Evolutionary conservation across 495 filamentous ascomycete species (phyloP).

Genomic region (Cryomyces antarcticus): DNA sequence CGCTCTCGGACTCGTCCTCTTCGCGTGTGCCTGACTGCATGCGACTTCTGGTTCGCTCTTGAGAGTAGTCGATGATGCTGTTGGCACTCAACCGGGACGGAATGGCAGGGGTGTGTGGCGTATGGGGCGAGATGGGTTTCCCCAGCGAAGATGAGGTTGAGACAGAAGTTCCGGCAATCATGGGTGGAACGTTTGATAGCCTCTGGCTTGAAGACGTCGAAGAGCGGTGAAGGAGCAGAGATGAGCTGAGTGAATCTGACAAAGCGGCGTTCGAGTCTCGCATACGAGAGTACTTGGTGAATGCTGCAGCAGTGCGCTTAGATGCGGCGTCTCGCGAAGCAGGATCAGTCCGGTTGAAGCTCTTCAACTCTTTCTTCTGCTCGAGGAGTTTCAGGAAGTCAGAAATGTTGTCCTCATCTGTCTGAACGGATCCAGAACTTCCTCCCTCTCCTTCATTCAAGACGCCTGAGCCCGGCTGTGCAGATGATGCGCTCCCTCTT

Average conservation of each 20-base stretch:
- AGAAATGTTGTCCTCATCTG: constrained; percentile 78
- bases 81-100: constrained; percentile 81
- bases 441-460: constrained; percentile 45
- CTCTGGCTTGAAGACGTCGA: constrained; percentile 71
- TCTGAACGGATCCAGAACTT: constrained; percentile 27
- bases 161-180: constrained; percentile 63
- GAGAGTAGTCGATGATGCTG: constrained; percentile 53
- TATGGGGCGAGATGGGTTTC: constrained; percentile 83
- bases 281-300: constrained; percentile 65
- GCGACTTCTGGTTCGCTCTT: constrained; percentile 8
- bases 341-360: constrained; percentile 33
- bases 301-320: constrained; percentile 43
- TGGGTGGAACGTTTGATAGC: constrained; percentile 60
- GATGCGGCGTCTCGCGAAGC: constrained; percentile 34
- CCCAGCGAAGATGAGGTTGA: constrained; percentile 76
- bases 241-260: constrained; percentile 76
- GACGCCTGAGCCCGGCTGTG: constrained; percentile 68
- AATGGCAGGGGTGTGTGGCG: constrained; percentile 81
- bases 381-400: constrained; percentile 82
- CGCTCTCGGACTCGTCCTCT: not conserved
- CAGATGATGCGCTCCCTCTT: constrained; percentile 70
- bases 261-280: constrained; percentile 66
- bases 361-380: constrained; percentile 55
- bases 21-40: not conserved
- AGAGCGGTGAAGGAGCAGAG: constrained; percentile 60